phyloP scores from a whole-genome alignment of 148 eudicot genomes.

The Rhododendron kiyosumense region DNA sequence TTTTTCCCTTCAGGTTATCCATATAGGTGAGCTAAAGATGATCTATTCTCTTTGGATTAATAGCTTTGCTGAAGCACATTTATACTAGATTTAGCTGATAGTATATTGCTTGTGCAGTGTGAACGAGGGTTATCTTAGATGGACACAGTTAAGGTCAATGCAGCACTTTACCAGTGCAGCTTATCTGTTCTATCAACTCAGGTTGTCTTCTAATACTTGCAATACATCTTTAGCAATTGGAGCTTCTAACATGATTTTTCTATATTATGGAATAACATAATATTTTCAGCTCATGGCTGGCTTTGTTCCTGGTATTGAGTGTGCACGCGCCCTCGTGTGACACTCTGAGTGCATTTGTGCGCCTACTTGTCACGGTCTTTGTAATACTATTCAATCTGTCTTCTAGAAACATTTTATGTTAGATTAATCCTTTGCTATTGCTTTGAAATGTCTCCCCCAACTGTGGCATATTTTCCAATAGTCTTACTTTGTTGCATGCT shows the following conservation, averaged over 20 bases:
- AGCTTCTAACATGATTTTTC: background rate
- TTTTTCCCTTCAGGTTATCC: slow-evolving; percentile 91
- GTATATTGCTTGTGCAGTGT: slow-evolving; percentile 54
- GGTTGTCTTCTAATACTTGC: slow-evolving; percentile 47
- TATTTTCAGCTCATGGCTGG: background rate
- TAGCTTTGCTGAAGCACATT: background rate
- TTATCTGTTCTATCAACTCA: slow-evolving; percentile 96
- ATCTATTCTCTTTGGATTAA: background rate
- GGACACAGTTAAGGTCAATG: slow-evolving; percentile 89
- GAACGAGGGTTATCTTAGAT: slow-evolving; percentile 85
- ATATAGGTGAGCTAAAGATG: slow-evolving; percentile 53
- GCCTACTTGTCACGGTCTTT: background rate
- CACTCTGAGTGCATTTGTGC: too few relatives aligned
- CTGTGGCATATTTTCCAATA: slow-evolving; percentile 20
- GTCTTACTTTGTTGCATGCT: slow-evolving; percentile 84
- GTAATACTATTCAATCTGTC: too few relatives aligned
- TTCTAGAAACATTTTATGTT: too few relatives aligned
- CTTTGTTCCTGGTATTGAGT: background rate
- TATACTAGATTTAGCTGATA: background rate
- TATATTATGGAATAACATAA: background rate
- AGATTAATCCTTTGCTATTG: background rate
- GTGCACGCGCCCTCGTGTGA: background rate
- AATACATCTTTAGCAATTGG: background rate
- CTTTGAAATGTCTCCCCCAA: slow-evolving; percentile 1
- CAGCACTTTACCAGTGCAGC: slow-evolving; percentile 95